phyloP scores from a whole-genome alignment of 306 rosid genomes.

The Fagus crenata region DNA sequence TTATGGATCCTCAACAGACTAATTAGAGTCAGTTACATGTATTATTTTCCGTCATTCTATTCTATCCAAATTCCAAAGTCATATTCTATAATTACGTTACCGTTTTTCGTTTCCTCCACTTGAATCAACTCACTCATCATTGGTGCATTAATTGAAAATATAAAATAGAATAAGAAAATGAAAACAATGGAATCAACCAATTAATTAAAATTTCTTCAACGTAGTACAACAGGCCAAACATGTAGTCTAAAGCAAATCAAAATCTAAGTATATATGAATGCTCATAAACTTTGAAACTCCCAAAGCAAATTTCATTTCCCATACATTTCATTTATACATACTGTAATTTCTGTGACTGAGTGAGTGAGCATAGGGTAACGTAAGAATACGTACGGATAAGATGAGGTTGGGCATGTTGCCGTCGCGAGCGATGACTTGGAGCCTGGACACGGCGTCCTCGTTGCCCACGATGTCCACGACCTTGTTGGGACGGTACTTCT shows the following conservation, averaged over 20 bases:
- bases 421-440: slow-evolving; percentile 90
- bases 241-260: not conserved
- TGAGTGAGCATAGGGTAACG: not conserved
- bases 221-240: not conserved
- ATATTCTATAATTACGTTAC: too few species aligned
- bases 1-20: too few species aligned
- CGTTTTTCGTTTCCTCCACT: too few species aligned
- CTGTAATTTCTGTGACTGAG: not conserved
- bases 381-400: slow-evolving; percentile 45
- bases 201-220: too few species aligned
- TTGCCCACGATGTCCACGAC: slow-evolving; percentile 87
- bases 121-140: too few species aligned
- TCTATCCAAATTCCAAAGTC: too few species aligned
- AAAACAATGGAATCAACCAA: too few species aligned
- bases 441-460: slow-evolving; percentile 81
- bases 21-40: too few species aligned
- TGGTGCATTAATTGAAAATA: too few species aligned
- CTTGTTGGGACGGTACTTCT: slow-evolving; percentile 86
- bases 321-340: not conserved
- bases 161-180: too few species aligned
- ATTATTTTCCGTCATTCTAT: too few species aligned
- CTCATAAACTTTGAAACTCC: not conserved
- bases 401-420: slow-evolving; percentile 97
- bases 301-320: not conserved
- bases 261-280: not conserved